Conservation (phyloP, 495 filamentous ascomycete genomes). For the Xylaria flabelliformis region DNA sequence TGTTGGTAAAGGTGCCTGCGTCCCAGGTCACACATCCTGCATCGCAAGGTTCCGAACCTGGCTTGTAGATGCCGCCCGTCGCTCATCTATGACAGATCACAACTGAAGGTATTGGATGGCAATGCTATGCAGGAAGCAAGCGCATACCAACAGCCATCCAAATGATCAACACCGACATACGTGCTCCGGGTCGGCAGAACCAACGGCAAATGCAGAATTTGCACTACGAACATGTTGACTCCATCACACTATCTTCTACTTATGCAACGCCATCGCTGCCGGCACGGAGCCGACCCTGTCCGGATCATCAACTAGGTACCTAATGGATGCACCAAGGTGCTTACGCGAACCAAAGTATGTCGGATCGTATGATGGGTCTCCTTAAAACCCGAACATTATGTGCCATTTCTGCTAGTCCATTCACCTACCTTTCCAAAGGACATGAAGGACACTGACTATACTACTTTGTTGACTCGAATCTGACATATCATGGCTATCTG, state of each 20-base stretch:
- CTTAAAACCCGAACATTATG: neutral
- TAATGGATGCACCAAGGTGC: conserved; percentile 19
- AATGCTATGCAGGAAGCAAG: neutral
- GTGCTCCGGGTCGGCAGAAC: neutral
- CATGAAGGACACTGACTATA: neutral
- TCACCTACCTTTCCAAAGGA: neutral
- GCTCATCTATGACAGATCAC: conserved; percentile 10
- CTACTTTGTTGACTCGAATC: neutral
- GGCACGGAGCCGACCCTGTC: conserved; percentile 16
- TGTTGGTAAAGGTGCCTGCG: conserved; percentile 10
- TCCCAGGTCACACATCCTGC: conserved; percentile 16
- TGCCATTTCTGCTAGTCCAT: neutral
- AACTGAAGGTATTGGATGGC: neutral
- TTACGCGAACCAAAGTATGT: conserved; percentile 23
- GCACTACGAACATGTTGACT: conserved; percentile 8
- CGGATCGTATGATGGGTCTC: neutral
- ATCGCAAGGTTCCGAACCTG: conserved; percentile 2
- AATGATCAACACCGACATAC: neutral
- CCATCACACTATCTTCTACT: conserved; percentile 1
- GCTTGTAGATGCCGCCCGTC: neutral
- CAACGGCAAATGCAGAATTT: neutral
- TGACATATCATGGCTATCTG: conserved; percentile 8
- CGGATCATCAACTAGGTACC: neutral
- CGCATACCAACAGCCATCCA: neutral
- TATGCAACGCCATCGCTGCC: conserved; percentile 19